These are phyloP conservation scores for Diutina pseudorugosa DNA, from an alignment of 1,139 yeast species.

Conservation along the genomic window DNA sequence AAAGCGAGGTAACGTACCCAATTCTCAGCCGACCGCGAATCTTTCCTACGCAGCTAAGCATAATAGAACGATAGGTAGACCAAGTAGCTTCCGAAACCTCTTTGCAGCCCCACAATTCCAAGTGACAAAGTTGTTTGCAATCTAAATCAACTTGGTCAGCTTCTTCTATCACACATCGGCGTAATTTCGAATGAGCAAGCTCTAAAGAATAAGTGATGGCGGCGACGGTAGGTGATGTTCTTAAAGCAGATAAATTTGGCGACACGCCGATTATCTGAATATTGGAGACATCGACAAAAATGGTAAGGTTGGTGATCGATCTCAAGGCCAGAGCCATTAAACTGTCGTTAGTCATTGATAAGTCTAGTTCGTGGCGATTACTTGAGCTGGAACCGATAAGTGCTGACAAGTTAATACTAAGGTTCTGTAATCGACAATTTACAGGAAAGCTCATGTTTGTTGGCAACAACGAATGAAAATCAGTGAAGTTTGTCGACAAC, in stretches of 20 bases:
- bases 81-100: background rate
- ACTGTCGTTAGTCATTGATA: background rate
- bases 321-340: background rate
- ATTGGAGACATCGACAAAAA: background rate
- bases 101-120: background rate
- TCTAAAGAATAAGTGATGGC: background rate
- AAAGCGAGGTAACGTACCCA: background rate
- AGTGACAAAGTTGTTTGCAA: background rate
- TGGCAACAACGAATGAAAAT: background rate
- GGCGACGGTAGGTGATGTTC: background rate
- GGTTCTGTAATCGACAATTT: background rate
- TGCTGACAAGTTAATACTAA: background rate
- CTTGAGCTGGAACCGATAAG: background rate
- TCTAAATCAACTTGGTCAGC: background rate
- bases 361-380: background rate
- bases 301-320: background rate
- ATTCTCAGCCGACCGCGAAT: background rate
- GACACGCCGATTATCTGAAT: background rate
- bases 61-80: background rate
- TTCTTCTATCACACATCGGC: background rate
- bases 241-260: background rate
- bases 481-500: background rate
- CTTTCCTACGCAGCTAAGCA: background rate
- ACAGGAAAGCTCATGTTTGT: background rate
- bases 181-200: background rate